Percentiles rank a stretch among this genome's conserved stretches.
Evolutionary conservation across 163 green algal genomes (phyloP).

Genomic region (Scenedesmus sp.): DNA sequence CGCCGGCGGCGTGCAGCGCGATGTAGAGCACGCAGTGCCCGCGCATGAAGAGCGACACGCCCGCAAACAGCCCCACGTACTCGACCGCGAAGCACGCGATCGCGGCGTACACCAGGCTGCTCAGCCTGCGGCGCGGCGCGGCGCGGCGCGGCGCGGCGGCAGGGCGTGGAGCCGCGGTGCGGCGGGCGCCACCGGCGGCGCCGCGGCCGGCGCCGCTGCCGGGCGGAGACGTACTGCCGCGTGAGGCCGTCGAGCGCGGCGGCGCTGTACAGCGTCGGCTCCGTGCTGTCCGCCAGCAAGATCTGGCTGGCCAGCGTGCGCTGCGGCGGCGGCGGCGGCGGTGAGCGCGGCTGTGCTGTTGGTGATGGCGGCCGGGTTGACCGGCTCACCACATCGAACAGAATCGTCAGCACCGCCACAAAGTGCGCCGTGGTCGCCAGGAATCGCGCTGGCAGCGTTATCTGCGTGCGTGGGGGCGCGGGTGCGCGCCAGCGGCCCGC

Average conservation of each 20-base stretch:
- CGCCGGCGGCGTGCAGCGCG: slow-evolving; percentile 49
- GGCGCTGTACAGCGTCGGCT: not conserved
- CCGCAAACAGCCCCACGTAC: slow-evolving; percentile 60
- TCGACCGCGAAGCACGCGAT: slow-evolving; percentile 65
- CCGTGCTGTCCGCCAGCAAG: not conserved
- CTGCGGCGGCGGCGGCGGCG: not conserved
- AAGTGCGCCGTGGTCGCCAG: slow-evolving; percentile 54
- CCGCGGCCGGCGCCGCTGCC: too few relatives aligned
- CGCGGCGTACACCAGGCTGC: slow-evolving; percentile 49
- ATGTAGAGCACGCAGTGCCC: slow-evolving; percentile 51
- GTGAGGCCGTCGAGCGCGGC: not conserved
- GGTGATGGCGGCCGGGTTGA: not conserved
- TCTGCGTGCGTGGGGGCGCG: slow-evolving; percentile 20
- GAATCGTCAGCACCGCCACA: slow-evolving; percentile 51
- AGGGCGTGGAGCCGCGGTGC: too few relatives aligned
- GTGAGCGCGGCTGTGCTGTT: too few relatives aligned
- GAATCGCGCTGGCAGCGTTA: slow-evolving; percentile 59
- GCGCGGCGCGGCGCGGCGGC: too few relatives aligned
- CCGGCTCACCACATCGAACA: slow-evolving; percentile 54
- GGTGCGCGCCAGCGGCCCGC: not conserved
- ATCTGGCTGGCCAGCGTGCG: slow-evolving; percentile 14
- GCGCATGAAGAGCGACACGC: slow-evolving; percentile 64
- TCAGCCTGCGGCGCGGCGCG: slow-evolving; percentile 51
- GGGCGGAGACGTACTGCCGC: slow-evolving; percentile 21
- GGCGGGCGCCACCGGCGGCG: too few relatives aligned